phyloP scores from a whole-genome alignment of 768 basidiomycete species.

The Sistotremastrum niveocremeum region DNA sequence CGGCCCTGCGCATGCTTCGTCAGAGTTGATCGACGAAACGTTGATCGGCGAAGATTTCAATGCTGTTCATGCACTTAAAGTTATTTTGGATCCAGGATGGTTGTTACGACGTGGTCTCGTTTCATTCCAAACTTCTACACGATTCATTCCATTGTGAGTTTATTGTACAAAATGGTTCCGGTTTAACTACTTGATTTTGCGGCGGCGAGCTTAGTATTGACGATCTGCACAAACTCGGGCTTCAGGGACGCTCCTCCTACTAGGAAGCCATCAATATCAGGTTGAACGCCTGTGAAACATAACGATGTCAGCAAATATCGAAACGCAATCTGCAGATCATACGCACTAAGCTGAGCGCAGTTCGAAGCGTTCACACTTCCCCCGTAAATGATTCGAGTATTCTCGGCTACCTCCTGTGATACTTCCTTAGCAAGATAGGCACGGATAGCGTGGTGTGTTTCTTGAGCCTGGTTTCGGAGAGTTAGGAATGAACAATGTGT shows the following conservation, averaged over 20 bases:
- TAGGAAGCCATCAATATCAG: conserved; percentile 94
- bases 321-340: background rate
- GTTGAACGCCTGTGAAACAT: conserved; percentile 40
- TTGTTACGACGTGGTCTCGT: too few relatives aligned
- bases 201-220: conserved; percentile 41
- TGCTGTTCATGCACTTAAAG: too few relatives aligned
- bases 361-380: conserved; percentile 88
- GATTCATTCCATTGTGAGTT: too few relatives aligned
- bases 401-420: conserved; percentile 52
- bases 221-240: conserved; percentile 88
- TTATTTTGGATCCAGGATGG: too few relatives aligned
- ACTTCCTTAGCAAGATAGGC: conserved; percentile 53
- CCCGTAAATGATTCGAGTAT: conserved; percentile 86
- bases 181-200: too few relatives aligned
- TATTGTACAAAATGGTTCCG: too few relatives aligned
- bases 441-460: conserved; percentile 77
- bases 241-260: conserved; percentile 97
- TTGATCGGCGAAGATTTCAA: too few relatives aligned
- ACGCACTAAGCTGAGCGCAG: conserved; percentile 73
- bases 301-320: background rate
- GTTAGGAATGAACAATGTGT: background rate
- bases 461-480: conserved; percentile 58
- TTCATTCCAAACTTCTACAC: too few relatives aligned
- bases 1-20: too few relatives aligned
- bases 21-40: too few relatives aligned